Evolutionary conservation across 371 early-diverging fungal genomes (phyloP).

Genomic region (Saksenaea vasiformis): DNA sequence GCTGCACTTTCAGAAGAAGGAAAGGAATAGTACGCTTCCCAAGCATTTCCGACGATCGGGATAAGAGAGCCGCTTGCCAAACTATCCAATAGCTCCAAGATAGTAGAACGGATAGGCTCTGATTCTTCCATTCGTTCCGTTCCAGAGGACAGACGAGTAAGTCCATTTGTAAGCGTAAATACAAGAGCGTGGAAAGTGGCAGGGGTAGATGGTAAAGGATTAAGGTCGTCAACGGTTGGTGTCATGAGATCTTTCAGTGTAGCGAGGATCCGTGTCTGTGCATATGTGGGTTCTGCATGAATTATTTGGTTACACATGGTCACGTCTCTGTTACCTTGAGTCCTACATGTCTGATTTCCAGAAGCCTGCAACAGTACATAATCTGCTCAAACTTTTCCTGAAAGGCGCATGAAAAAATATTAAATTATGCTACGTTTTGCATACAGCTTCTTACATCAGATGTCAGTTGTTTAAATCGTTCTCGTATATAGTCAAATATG

Average conservation of each 20-base stretch:
- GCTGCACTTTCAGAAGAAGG: background rate
- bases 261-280: conserved; percentile 35
- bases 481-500: conserved; percentile 47
- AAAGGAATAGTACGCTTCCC: conserved; percentile 21
- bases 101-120: conserved; percentile 21
- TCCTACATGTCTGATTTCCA: conserved; percentile 24
- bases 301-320: background rate
- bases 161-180: conserved; percentile 42
- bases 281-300: background rate
- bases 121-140: conserved; percentile 11
- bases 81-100: conserved; percentile 30
- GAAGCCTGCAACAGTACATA: conserved; percentile 41
- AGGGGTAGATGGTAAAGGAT: conserved; percentile 41
- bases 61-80: conserved; percentile 33
- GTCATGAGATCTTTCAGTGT: conserved; percentile 29
- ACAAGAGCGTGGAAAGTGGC: conserved; percentile 43
- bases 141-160: conserved; percentile 15
- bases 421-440: background rate
- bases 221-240: conserved; percentile 24
- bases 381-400: conserved; percentile 52
- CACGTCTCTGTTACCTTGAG: conserved; percentile 33
- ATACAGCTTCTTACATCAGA: conserved; percentile 27
- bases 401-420: background rate
- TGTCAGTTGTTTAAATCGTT: conserved; percentile 34
- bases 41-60: conserved; percentile 22